Base-by-base conservation (phyloP, 2,329 filamentous ascomycete species). In the Penicillium sp. region DNA sequence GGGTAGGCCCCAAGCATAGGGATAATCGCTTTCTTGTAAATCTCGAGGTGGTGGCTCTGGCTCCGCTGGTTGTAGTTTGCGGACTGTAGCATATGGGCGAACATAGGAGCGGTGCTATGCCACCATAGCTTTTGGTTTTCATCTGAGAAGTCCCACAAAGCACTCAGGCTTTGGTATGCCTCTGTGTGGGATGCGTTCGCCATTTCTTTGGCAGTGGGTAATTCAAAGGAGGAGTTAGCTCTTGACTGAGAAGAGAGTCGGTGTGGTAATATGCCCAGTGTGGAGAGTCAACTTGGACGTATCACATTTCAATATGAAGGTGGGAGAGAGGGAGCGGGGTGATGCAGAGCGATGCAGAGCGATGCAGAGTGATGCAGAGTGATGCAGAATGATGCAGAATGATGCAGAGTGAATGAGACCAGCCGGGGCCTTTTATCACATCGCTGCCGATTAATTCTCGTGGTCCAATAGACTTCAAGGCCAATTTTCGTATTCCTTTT, bases 91-190 rank as follows among this genome's bases (percentile, higher is more conserved):
- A 49, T 49, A 21, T 49, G 46, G 9, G 46, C 46, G 19, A 49
- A 49, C 46, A 49, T 49, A 22, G 46, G 46, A 19, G 46, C 46
- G 10, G 46, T 49, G n/a, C 46, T 49, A 31, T 49, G 46, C 46
- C 46, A 49, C 46, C 46, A 49, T 21, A 49, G 27, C 19, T 49
- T 49, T 14, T 49, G 46, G 10, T 49, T 37, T 14, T 49, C 46
- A 31, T 49, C 46, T 4, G 27, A 13, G 46, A 49, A 49, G 29
- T 21, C 24, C 46, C 46, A 49, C 22, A 19, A 19, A 31, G 46
- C 27, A 21, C 46, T 49, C 2, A 49, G 29, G 46, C 46, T 49
- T 31, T 35, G 46, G 29, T 49, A 49, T 14, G 33, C 22, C 29
- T 49, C 46, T 3, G 33, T 27, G 19, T 49, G 29, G 29, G 46